Base-by-base conservation (phyloP, 2,329 filamentous ascomycete species). In the Hymenotorrendiella dingleyae region DNA sequence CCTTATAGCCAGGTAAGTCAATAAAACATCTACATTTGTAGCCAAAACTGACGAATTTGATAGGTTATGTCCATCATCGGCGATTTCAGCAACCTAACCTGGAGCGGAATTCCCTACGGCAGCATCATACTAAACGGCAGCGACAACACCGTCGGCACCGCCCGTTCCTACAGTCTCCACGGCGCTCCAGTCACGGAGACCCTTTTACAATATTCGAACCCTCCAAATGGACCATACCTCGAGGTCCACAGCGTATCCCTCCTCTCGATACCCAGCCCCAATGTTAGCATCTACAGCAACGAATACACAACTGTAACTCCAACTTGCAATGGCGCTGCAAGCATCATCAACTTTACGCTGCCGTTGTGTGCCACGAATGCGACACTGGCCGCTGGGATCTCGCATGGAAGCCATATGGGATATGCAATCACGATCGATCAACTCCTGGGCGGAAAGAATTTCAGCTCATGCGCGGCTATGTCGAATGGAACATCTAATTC, bases 61-160 rank as follows among this genome's bases (percentile, higher is more conserved):
- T n/a, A n/a, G n/a, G n/a, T n/a, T n/a, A 53, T 58, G 36, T 53
- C 50, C 5, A 53, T 58, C 19, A 55, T 58, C 41, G 54, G 54
- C 16, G 37, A 42, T 34, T 59, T 47, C 39, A 30, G 52, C 34
- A 56, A 58, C 29, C 44, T 57, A 12, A 55, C 56, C 14, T 56
- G 52, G 54, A 53, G 43, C 41, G 50, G 54, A n/a, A 40, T 35
- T 35, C 48, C 48, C 30, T 40, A 42, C 30, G 38, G 43, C 19
- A 41, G 45, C 6, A 50, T 54, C 3, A 48, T 48, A 2, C 47
- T 57, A 20, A 54, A 58, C 36, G 56, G 54, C 4, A 54, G 45
- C 6, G 49, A 55, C 39, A 57, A 59, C 41, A 50, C 47, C 2
- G 49, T 57, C 36, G 50, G 48, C 20, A 56, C 53, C 10, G 46